Percentiles rank a stretch among this genome's conserved stretches.
Evolutionary conservation across 2,329 filamentous ascomycete species (phyloP).

Genomic region (Epichloe typhina): DNA sequence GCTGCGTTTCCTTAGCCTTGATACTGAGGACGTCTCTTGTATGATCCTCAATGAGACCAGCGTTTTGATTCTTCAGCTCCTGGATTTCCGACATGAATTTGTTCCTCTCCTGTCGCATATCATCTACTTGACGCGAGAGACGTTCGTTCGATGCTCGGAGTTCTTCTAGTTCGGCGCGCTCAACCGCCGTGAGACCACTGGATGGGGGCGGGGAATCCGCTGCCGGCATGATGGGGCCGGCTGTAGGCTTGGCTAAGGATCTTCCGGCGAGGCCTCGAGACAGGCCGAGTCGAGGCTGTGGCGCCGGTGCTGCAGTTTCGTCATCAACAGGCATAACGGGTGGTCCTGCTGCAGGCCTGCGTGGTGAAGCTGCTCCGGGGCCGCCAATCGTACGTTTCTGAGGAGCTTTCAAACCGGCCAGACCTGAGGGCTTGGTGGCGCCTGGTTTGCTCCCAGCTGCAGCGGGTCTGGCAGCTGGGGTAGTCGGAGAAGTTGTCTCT

Average conservation of each 20-base stretch:
- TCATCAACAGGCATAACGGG: constrained; percentile 42
- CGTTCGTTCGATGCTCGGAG: constrained; percentile 73
- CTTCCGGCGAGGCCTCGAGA: constrained; percentile 75
- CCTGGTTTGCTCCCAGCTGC: constrained; percentile 38
- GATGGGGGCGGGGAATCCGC: constrained; percentile 44
- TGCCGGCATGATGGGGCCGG: constrained; percentile 34
- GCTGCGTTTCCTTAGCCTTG: constrained; percentile 95
- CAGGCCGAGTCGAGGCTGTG: constrained; percentile 49
- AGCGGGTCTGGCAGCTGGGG: constrained; percentile 38
- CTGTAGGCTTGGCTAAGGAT: constrained; percentile 64
- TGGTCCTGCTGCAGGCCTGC: constrained; percentile 34
- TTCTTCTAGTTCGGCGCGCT: constrained; percentile 85
- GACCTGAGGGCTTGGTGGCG: constrained; percentile 37
- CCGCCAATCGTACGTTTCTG: constrained; percentile 40
- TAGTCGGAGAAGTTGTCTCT: constrained; percentile 43
- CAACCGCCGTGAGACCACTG: constrained; percentile 60
- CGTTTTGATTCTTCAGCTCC: constrained; percentile 93
- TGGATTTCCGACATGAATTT: constrained; percentile 78
- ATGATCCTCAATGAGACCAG: constrained; percentile 91
- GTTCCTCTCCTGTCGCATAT: constrained; percentile 67
- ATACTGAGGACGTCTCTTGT: constrained; percentile 90
- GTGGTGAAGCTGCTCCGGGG: constrained; percentile 39
- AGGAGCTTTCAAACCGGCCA: constrained; percentile 46
- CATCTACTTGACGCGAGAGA: constrained; percentile 61
- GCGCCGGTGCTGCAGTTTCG: constrained; percentile 43